Evolutionary conservation across 1,284 basidiomycete genomes (phyloP).

Genomic region (Macrocybe sp.): DNA sequence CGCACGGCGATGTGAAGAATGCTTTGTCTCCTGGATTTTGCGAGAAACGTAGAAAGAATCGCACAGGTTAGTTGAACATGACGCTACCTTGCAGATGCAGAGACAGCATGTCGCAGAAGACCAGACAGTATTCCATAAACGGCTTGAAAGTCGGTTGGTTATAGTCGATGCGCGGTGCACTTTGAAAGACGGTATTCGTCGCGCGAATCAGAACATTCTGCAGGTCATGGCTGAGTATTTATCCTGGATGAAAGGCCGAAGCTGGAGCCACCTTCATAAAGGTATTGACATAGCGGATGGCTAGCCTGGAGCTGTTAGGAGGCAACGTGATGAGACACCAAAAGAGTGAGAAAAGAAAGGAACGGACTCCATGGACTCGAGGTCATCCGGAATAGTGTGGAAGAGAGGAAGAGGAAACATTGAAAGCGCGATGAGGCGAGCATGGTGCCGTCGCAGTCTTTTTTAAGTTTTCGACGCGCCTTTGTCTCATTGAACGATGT

Average conservation of each 20-base stretch:
- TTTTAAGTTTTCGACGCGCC: too few species aligned
- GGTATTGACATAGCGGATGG: conserved; percentile 18
- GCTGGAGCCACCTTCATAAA: conserved; percentile 20
- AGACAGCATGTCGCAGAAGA: conserved; percentile 18
- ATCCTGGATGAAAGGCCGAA: neutral
- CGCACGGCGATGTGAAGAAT: conserved; percentile 15
- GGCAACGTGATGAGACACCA: neutral
- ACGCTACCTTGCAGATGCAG: conserved; percentile 18
- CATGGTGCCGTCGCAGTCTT: neutral
- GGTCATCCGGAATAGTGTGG: conserved; percentile 16
- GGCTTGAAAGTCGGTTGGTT: conserved; percentile 6
- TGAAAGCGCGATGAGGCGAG: neutral
- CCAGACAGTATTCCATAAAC: conserved; percentile 19
- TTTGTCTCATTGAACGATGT: too few species aligned
- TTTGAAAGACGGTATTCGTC: conserved; percentile 18
- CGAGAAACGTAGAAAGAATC: neutral
- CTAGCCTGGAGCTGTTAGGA: conserved; percentile 14
- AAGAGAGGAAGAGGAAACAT: conserved; percentile 20
- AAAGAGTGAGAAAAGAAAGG: neutral
- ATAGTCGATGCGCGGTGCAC: conserved; percentile 14
- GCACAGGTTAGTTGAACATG: neutral
- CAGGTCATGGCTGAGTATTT: neutral
- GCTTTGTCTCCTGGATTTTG: conserved; percentile 18
- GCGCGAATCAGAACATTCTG: conserved; percentile 24
- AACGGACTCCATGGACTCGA: conserved; percentile 19